These are phyloP conservation scores for Astrothelium subdiscretum DNA, from an alignment of 495 filamentous ascomycete genomes.

Conservation along the genomic window DNA sequence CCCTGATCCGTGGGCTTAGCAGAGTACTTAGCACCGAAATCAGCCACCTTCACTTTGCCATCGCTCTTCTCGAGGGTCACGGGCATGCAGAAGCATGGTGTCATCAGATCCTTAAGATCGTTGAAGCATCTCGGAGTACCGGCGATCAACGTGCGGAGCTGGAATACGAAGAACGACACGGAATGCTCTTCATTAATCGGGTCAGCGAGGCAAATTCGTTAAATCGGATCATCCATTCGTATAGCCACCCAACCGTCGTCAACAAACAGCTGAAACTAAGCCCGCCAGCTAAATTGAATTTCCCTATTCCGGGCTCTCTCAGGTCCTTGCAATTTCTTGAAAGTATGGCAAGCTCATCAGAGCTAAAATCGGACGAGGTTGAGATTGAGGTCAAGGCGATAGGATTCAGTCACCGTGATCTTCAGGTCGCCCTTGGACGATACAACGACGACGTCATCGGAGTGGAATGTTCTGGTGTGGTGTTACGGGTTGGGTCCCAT, in stretches of 20 bases:
- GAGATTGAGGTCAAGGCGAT: conserved; percentile 6
- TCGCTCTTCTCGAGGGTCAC: too few relatives aligned
- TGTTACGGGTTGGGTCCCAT: background rate
- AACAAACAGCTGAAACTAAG: background rate
- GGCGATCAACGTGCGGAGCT: too few relatives aligned
- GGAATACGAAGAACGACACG: background rate
- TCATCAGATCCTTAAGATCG: too few relatives aligned
- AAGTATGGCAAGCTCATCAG: background rate
- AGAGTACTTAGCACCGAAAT: too few relatives aligned
- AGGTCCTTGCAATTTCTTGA: background rate
- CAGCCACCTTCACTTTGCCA: too few relatives aligned
- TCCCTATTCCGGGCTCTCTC: background rate
- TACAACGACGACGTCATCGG: background rate
- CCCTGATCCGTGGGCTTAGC: too few relatives aligned
- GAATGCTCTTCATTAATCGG: background rate
- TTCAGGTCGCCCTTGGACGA: background rate
- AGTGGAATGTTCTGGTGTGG: background rate
- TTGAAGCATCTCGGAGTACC: too few relatives aligned
- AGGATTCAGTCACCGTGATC: conserved; percentile 1
- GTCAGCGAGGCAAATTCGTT: background rate
- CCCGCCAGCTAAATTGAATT: background rate
- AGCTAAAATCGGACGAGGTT: conserved; percentile 3
- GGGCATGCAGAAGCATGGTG: too few relatives aligned
- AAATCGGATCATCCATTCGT: background rate
- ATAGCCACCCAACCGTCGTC: background rate